phyloP scores from a whole-genome alignment of 2,329 filamentous ascomycete genomes.

The Meredithiella fracta region DNA sequence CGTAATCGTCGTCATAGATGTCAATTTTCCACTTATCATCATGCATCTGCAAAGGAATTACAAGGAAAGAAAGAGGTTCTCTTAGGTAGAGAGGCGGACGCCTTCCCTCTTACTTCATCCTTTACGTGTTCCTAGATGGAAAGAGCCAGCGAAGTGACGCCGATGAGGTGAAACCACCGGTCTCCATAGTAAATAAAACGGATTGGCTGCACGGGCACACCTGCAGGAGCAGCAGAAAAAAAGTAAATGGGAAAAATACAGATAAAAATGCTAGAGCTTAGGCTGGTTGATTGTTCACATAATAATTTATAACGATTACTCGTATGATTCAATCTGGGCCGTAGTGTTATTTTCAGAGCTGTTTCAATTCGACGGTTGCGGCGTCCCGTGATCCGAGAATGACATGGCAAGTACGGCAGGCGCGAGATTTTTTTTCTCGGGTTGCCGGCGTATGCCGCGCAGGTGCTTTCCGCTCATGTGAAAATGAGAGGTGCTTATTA shows the following conservation, averaged over 20 bases:
- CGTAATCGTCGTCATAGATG: neutral
- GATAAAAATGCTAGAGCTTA: neutral
- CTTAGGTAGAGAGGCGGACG: constrained; percentile 4
- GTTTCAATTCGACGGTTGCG: too few relatives aligned
- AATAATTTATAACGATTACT: neutral
- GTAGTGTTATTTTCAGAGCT: neutral
- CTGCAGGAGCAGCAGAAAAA: neutral
- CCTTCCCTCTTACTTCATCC: neutral
- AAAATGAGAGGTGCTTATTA: too few relatives aligned
- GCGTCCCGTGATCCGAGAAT: neutral
- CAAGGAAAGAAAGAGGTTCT: constrained; percentile 7
- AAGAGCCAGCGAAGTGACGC: constrained; percentile 7
- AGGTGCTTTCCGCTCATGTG: too few relatives aligned
- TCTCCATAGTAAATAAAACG: neutral
- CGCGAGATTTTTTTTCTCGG: too few relatives aligned
- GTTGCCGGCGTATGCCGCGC: too few relatives aligned
- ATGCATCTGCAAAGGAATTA: neutral
- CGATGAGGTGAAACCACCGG: neutral
- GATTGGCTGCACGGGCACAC: too few relatives aligned
- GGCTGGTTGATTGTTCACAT: neutral
- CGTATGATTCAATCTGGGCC: neutral
- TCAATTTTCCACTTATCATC: neutral
- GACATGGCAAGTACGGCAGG: too few relatives aligned
- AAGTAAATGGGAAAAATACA: neutral
- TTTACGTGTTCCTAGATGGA: neutral